Conservation (phyloP, 2,329 filamentous ascomycete genomes). For the Corinectria fuckeliana region DNA sequence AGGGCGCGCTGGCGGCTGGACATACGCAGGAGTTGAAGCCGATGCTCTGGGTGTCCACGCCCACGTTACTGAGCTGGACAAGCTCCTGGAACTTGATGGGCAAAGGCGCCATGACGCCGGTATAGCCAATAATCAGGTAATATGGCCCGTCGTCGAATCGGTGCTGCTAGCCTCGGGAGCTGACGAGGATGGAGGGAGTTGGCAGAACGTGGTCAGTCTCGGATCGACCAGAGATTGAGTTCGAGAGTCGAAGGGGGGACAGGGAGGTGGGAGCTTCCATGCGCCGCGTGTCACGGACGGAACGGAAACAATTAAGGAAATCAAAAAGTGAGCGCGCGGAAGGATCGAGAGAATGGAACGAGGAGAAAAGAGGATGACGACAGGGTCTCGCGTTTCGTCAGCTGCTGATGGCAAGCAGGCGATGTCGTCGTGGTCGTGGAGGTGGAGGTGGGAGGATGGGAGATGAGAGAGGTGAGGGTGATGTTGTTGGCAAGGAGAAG, state of each 20-base stretch:
- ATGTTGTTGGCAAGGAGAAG: slow-evolving; percentile 38
- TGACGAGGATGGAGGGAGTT: slow-evolving; percentile 19
- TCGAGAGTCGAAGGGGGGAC: slow-evolving; percentile 32
- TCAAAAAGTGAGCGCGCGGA: slow-evolving; percentile 24
- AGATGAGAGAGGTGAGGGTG: slow-evolving; percentile 27
- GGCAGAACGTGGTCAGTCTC: slow-evolving; percentile 33
- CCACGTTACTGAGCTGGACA: slow-evolving; percentile 67
- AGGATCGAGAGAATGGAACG: slow-evolving; percentile 25
- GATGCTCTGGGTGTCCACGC: slow-evolving; percentile 62
- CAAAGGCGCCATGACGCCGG: slow-evolving; percentile 68
- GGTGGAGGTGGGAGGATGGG: slow-evolving; percentile 22
- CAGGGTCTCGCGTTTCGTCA: slow-evolving; percentile 27
- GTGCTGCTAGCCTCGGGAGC: slow-evolving; percentile 33
- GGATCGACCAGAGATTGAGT: slow-evolving; percentile 35
- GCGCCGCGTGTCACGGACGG: slow-evolving; percentile 42
- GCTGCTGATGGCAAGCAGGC: slow-evolving; percentile 38
- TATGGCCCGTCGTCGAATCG: slow-evolving; percentile 33
- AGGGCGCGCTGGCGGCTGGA: slow-evolving; percentile 26
- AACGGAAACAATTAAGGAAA: slow-evolving; percentile 16
- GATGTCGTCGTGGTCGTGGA: slow-evolving; percentile 31
- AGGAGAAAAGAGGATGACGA: slow-evolving; percentile 26
- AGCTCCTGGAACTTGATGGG: slow-evolving; percentile 95
- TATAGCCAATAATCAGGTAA: slow-evolving; percentile 38
- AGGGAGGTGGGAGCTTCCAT: slow-evolving; percentile 46
- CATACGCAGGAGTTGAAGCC: slow-evolving; percentile 82